Conservation (phyloP, 1,284 basidiomycete genomes). For the Mycosarcoma maydis region DNA sequence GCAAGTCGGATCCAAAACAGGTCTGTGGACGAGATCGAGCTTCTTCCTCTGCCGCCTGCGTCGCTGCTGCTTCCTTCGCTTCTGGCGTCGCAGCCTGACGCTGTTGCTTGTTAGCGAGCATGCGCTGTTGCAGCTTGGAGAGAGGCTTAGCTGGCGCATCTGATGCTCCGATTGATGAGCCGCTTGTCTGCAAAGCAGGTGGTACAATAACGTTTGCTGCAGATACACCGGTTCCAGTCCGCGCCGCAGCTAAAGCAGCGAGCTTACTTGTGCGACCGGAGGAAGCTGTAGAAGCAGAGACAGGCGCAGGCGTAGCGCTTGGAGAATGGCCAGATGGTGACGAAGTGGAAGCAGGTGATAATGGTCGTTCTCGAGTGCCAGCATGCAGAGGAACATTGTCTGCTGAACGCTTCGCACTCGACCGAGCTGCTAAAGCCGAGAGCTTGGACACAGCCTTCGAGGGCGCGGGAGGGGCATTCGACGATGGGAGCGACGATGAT, state of each 20-base stretch:
- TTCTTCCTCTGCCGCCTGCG: slow-evolving; percentile 35
- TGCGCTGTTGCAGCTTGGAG: slow-evolving; percentile 71
- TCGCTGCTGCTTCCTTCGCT: slow-evolving; percentile 28
- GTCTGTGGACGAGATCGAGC: slow-evolving; percentile 30
- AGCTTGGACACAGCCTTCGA: slow-evolving; percentile 43
- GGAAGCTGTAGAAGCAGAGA: slow-evolving; percentile 7
- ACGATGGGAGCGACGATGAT: not conserved
- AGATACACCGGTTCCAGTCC: slow-evolving; percentile 15
- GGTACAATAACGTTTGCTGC: too few relatives aligned
- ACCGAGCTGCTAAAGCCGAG: slow-evolving; percentile 35
- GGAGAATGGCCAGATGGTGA: slow-evolving; percentile 1
- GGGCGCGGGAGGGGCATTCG: not conserved
- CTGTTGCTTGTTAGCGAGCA: slow-evolving; percentile 60
- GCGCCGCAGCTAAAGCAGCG: slow-evolving; percentile 51
- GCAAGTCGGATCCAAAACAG: slow-evolving; percentile 37
- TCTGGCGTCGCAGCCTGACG: slow-evolving; percentile 30
- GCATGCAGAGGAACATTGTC: slow-evolving; percentile 16
- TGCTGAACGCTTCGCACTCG: slow-evolving; percentile 41
- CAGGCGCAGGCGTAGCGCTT: not conserved
- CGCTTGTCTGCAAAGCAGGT: slow-evolving; percentile 21
- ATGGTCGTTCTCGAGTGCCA: slow-evolving; percentile 13
- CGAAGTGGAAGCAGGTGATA: slow-evolving; percentile 14
- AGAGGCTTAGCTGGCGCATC: slow-evolving; percentile 69
- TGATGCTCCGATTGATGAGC: slow-evolving; percentile 68
- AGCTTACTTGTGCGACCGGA: slow-evolving; percentile 49